Evolutionary conservation across 306 rosid genomes (phyloP), one percentile per base, ranked within the genome.

Genomic region (Vigna mungo): DNA sequence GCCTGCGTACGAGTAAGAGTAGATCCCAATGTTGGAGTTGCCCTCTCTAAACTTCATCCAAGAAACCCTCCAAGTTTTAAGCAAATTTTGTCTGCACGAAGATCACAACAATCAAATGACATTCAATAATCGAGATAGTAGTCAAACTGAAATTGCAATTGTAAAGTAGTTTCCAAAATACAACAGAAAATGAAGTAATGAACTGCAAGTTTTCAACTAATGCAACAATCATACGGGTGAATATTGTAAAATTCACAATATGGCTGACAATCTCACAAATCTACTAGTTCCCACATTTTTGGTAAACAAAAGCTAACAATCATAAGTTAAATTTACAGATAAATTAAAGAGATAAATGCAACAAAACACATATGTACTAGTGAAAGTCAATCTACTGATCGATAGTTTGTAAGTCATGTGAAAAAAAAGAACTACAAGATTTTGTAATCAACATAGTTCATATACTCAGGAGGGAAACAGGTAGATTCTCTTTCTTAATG

Each of bases 1-100:
- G 5, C 80, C 62, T 15, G 88, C 52, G 84, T 86, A 89, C 58
- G 88, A 71, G 59, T 66, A 81, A 71, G 83, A 11, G 67, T 21
- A 75, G 21, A 77, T 80, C 82, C 86, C 92, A 23, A 78, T 81
- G 4, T 18, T 36, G 41, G 2, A 36, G 41, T 36, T 36, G 41
- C 9, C 9, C 2, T 36, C 2, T 36, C 41, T 36, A 7, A 36
- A 36, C 41, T 36, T 36, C 9, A 6, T 1, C 41, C 41, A 36
- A 6, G 9, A 36, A 36, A 36, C 9, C 41, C 9, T 36, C 98
- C 96, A 88, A 1, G 48, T 83, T 78, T 41, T 71, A 44, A 41
- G 41, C 41, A 36, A 36, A 36, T 36, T 36, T 36, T 36, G 9
- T 1, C 41, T 36, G 41, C 41, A 6, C 6, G 41, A 6, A 36